Percentiles rank a stretch among this genome's conserved stretches.
Conservation (phyloP, 306 rosid species). For the Cucurbita maxima region DNA sequence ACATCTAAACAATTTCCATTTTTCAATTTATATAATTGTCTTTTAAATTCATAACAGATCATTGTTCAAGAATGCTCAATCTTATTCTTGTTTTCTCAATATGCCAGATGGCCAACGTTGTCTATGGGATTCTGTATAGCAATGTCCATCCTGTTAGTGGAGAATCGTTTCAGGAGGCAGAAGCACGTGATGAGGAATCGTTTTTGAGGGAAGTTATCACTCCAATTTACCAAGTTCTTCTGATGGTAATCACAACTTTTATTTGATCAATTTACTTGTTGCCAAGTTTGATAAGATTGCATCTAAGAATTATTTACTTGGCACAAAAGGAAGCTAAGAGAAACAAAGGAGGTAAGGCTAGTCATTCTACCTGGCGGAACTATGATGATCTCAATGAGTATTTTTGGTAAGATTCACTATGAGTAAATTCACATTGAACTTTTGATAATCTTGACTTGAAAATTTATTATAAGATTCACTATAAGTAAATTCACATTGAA, state of each 20-base stretch:
- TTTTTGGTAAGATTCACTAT: slow-evolving; percentile 52
- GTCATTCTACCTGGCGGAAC: slow-evolving; percentile 96
- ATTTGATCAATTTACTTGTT: slow-evolving; percentile 12
- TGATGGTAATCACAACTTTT: slow-evolving; percentile 32
- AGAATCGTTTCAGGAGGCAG: slow-evolving; percentile 23
- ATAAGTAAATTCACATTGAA: not conserved
- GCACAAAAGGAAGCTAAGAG: slow-evolving; percentile 78
- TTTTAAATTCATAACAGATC: not conserved
- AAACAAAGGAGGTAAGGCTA: slow-evolving; percentile 71
- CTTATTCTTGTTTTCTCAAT: slow-evolving; percentile 1
- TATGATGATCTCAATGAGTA: slow-evolving; percentile 96
- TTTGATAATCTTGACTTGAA: slow-evolving; percentile 7
- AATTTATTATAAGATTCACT: not conserved
- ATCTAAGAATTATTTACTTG: slow-evolving; percentile 22
- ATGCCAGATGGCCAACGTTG: slow-evolving; percentile 59
- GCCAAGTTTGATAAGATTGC: slow-evolving; percentile 4
- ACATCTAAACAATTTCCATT: not conserved
- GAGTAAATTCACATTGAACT: not conserved
- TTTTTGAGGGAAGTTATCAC: slow-evolving; percentile 53
- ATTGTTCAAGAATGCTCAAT: not conserved
- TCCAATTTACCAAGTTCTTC: slow-evolving; percentile 59
- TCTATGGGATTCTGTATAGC: slow-evolving; percentile 36
- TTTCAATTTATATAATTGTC: not conserved
- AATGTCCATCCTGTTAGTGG: slow-evolving; percentile 40
- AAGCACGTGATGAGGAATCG: slow-evolving; percentile 44